Evolutionary conservation across 495 filamentous ascomycete genomes (phyloP).

Genomic region (Penicillium lagena): DNA sequence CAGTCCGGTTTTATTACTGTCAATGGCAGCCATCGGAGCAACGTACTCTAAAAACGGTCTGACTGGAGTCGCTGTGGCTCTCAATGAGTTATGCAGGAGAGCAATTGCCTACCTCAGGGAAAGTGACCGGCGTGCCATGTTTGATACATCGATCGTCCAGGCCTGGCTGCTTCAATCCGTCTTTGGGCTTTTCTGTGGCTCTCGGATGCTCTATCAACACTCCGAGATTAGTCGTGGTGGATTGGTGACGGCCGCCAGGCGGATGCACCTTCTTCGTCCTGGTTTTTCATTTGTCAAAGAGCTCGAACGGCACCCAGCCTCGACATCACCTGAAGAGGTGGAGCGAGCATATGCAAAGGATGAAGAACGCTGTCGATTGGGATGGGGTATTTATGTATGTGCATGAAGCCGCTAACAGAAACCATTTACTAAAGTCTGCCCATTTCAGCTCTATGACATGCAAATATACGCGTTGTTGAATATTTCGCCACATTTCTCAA

Average conservation of each 20-base stretch:
- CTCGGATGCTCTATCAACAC: conserved; percentile 5
- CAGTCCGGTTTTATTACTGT: neutral
- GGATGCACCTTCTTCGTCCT: conserved; percentile 3
- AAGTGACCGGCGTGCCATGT: conserved; percentile 4
- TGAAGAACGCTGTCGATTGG: conserved; percentile 1
- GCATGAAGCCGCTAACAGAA: neutral
- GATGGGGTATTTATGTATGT: conserved; percentile 3
- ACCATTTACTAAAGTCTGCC: neutral
- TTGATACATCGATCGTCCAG: conserved; percentile 1
- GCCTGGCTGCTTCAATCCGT: conserved; percentile 2
- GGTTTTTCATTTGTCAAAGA: conserved; percentile 3
- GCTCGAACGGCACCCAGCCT: neutral
- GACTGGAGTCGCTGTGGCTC: neutral
- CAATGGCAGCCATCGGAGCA: conserved; percentile 5
- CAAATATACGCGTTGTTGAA: conserved; percentile 2
- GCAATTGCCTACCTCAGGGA: conserved; percentile 1
- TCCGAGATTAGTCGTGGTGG: conserved; percentile 3
- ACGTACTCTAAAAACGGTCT: conserved; percentile 1
- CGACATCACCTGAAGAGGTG: neutral
- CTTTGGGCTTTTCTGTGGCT: conserved; percentile 3
- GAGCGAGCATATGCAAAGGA: conserved; percentile 2
- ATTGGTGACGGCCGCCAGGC: conserved; percentile 2
- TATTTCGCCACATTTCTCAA: conserved; percentile 2
- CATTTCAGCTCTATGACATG: conserved; percentile 4
- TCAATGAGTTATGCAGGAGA: conserved; percentile 2